phyloP scores from a whole-genome alignment of 2,329 filamentous ascomycete genomes.

The Ophiostoma piceae region DNA sequence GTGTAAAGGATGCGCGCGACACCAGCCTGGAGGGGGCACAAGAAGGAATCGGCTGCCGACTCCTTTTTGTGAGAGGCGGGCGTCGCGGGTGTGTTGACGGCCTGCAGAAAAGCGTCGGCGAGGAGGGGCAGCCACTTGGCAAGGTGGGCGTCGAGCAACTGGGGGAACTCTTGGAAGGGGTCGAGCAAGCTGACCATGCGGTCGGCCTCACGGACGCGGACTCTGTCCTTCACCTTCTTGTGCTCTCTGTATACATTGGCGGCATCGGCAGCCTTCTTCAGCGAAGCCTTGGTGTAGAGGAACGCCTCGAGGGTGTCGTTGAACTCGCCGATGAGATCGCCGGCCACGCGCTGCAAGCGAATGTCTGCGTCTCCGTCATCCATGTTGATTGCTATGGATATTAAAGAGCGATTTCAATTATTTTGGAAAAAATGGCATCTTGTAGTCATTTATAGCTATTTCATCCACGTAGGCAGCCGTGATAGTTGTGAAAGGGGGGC shows the following conservation, averaged over 20 bases:
- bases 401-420: neutral
- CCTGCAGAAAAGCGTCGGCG: conserved; percentile 68
- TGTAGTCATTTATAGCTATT: neutral
- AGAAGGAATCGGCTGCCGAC: conserved; percentile 37
- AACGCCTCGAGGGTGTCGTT: conserved; percentile 49
- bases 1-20: conserved; percentile 78
- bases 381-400: conserved; percentile 38
- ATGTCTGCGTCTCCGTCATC: conserved; percentile 57
- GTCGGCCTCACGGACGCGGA: conserved; percentile 27
- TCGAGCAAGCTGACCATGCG: conserved; percentile 54
- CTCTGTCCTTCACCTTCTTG: conserved; percentile 19
- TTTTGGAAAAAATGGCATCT: neutral
- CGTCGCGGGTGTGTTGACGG: conserved; percentile 14
- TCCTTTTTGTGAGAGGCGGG: neutral
- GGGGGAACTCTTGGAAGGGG: conserved; percentile 90
- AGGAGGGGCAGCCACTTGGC: conserved; percentile 68
- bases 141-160: conserved; percentile 81
- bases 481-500: neutral
- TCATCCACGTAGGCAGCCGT: neutral
- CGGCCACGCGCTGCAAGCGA: conserved; percentile 56
- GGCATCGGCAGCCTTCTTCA: neutral
- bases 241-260: neutral
- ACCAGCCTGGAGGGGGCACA: conserved; percentile 59
- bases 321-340: conserved; percentile 55
- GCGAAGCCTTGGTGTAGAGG: conserved; percentile 33